Percentiles rank a stretch among this genome's conserved stretches.
phyloP scores from a whole-genome alignment of 768 basidiomycete genomes.

The Nidula microcarpa region DNA sequence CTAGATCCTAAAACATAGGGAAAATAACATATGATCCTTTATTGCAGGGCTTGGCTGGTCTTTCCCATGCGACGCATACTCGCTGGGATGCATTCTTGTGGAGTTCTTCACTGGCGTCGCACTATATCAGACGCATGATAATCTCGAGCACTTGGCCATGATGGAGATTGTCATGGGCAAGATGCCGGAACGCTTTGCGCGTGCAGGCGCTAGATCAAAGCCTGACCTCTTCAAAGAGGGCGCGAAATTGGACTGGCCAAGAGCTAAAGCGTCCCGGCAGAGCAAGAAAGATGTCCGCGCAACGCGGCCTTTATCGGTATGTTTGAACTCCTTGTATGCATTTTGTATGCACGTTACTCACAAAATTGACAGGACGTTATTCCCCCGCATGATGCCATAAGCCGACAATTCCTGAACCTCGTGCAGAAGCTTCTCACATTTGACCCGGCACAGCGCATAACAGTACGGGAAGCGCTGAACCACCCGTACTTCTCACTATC shows the following conservation, averaged over 20 bases:
- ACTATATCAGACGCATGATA: constrained; percentile 99
- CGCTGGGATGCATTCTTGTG: constrained; percentile 96
- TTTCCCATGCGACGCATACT: constrained; percentile 97
- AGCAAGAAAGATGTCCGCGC: constrained; percentile 92
- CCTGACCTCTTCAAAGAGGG: constrained; percentile 93
- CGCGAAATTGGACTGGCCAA: constrained; percentile 87
- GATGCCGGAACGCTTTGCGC: constrained; percentile 86
- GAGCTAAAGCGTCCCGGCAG: constrained; percentile 80
- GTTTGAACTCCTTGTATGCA: too few species aligned
- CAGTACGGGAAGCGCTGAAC: constrained; percentile 81
- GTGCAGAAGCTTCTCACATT: constrained; percentile 86
- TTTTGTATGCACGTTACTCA: constrained; percentile 5
- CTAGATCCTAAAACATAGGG: background rate
- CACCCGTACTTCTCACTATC: constrained; percentile 81
- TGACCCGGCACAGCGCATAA: constrained; percentile 85
- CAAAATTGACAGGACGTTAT: constrained; percentile 69
- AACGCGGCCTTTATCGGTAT: constrained; percentile 73
- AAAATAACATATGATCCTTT: constrained; percentile 9
- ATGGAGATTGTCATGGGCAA: constrained; percentile 99
- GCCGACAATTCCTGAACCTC: constrained; percentile 81
- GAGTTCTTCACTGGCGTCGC: constrained; percentile 98
- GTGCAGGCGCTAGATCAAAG: constrained; percentile 72
- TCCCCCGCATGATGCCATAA: constrained; percentile 67
- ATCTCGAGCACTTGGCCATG: constrained; percentile 98
- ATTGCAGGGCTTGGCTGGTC: constrained; percentile 91